Evolutionary conservation across 1,139 yeast genomes (phyloP), one percentile per base, ranked within the genome.

Genomic region (Schwanniomyces etchellsii): DNA sequence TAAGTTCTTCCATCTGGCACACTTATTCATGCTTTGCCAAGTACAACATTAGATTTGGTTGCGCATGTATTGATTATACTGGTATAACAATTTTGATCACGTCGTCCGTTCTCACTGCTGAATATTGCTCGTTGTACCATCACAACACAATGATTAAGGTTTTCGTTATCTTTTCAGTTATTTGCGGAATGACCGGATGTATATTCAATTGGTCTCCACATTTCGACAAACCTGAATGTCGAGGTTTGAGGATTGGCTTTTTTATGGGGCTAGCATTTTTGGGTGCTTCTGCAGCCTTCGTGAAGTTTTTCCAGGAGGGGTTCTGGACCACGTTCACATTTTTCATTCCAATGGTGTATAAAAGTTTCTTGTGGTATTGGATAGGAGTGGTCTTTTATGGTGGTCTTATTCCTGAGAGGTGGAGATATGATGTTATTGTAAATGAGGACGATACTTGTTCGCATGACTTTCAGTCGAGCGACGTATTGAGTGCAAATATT

Each of bases 51-150:
- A 71, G 95, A 50, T 70, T 79, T 39, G 73, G 75, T 35, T 85
- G 84, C 57, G 96, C 96, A 0, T 91, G 98, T 56, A 79, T 89
- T 28, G 98, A 91, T 59, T 91, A 91, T 54, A 82, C 95, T 5
- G 98, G 98, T 1, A 91, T 91, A 43, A 86, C 96, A 0, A 72
- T 88, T 9, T 64, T 91, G 39, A 88, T 91, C 43, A 82, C 96
- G 0, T 89, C 94, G n/a, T 84, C 95, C 1, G 82, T 91, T 30
- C 64, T 91, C 26, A 76, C 95, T 4, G 81, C 91, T 0, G 96
- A 89, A 54, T 88, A 84, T 52, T 74, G 86, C 23, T 73, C 91
- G 1, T 68, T 91, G 35, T 80, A 75, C 50, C 67, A 81, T 40
- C 72, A 76, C 44, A 79, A 84, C 3, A 49, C 56, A 21, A 51